Base-by-base conservation (phyloP, 2,329 filamentous ascomycete genomes). In the Fusarium sp. region DNA sequence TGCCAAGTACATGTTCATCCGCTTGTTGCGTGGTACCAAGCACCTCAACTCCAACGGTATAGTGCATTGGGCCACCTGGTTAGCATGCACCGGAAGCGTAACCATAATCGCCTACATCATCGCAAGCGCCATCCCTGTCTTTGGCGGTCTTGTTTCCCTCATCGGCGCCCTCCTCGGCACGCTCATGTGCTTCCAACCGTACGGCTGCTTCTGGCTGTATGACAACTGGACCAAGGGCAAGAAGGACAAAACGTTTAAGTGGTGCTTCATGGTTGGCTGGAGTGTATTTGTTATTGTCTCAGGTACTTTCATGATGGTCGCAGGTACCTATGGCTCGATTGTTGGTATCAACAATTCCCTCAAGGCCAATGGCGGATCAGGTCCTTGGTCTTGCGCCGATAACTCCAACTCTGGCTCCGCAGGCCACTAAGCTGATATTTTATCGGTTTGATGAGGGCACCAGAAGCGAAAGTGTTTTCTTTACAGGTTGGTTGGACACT, bases 241-340 rank as follows among this genome's bases (percentile, higher is more conserved):
- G 43, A 20, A 34, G 2, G 19, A 19, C 7, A 62, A 21, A 20
- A 34, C 59, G 9, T 4, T 38, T 3, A 62, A 40, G 9, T 70
- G 67, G 67, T 56, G 23, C 14, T n/a, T 62, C 0, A 64, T 68
- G 53, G 64, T 66, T 17, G 24, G 26, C 7, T 68, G 59, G 62
- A 32, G 64, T 21, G 21, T 57, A 2, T 68, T 70, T 45, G 45
- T 69, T 7, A 65, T 69, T 2, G 15, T 54, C 1, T 50, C 60
- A 4, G 72, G 72, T 7, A 67, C 68, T 0, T 83, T 83, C 57
- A 62, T 83, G 10, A 83, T 79, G 74, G 67, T 83, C 44, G 78
- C 74, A 6, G 82, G 81, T 2, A 83, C 81, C 0, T 83, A 83
- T 47, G 81, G 80, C 1, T 80, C 80, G 0, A 69, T 83, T 7